Base-by-base conservation (phyloP, 208 protist genomes). In the Acanthamoeba triangularis region DNA sequence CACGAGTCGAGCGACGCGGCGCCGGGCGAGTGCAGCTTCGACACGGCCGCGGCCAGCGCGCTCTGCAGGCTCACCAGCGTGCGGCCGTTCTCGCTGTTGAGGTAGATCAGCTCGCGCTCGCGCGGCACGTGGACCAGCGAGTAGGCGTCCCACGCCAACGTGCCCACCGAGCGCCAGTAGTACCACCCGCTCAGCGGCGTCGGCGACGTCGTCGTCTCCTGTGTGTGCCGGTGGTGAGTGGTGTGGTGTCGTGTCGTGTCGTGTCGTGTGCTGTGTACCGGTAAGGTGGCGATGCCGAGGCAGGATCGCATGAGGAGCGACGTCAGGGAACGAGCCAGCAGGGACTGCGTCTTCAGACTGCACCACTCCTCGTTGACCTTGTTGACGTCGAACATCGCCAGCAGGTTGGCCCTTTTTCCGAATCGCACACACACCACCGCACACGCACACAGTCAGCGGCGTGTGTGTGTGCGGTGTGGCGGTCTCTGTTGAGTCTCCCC, bases 361-460 rank as follows among this genome's bases (percentile, higher is more conserved):
- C 88, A 94, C 88, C 65, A 78, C 47, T 94, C 88, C 88, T 94
- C 88, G 47, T 94, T 94, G 23, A 94, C 65, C 63, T 80, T 94
- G 67, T 72, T 80, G 8, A 44, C 35, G 37, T 94, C 44, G 30
- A 94, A 94, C 63, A 94, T 94, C 1, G 88, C 88, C 59, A 72
- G 18, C 28, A 94, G 33, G 35, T 80, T 94, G 30, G 88, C 88
- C 82, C 82, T 69, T 13, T 30, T 28, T 7, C 25, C 25, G 20
- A 28, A 65, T 41, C 14, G 30, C 11, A 78, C 69, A 78, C 14
- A 78, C 28, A 41, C 37, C 37, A 41, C 37, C 37, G 37, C 37
- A 41, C 37, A 41, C 37, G 37, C 65, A 6, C 28, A 3, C 3
- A 41, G 37, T 41, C 37, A 41, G 37, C n/a, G n/a, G n/a, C n/a